Evolutionary conservation across 805 yeast species (phyloP), one percentile per base, ranked within the genome.

Genomic region (Sugiyamaella chiloensis): DNA sequence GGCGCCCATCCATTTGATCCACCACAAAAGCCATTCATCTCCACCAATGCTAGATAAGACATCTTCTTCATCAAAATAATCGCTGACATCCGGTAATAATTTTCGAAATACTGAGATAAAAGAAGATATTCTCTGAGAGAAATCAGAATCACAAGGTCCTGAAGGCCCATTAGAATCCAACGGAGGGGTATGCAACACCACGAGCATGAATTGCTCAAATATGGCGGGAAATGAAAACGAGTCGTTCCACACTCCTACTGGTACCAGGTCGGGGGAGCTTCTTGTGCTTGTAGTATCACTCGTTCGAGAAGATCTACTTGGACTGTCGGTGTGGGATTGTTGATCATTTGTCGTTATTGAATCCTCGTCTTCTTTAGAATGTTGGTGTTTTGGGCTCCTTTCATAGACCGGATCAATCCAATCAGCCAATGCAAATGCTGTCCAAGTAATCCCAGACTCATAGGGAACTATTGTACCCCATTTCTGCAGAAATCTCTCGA

Each of bases 1-100:
- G 11, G 93, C 79, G 17, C 96, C 96, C 60, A 87, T 79, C 75
- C 86, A 90, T 61, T 88, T 87, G 53, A 90, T 71, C 97, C 97
- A 90, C 96, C 96, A 90, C 32, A 87, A 75, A 21, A 89, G 71
- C 97, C 97, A 90, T 60, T 83, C 89, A 56, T 87, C 93, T 53
- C 85, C 88, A 36, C 75, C 72, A 14, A 68, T 52, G 34, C 79
- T 75, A 54, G 80, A 80, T 40, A 85, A 65, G 21, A 85, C 76
- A 50, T 85, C 89, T 57, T 90, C 97, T 59, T 87, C 95, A 31
- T 80, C 81, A 52, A 90, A 78, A 52, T 80, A 86, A 51, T 75
- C 78, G 42, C 86, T 82, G 34, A 90, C 65, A 58, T 87, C 96
- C 1, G 96, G 96, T 47, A 87, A 66, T 30, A 73, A 67, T 55